phyloP scores from a whole-genome alignment of 2,329 filamentous ascomycete genomes.

The Aspergillus proliferans region DNA sequence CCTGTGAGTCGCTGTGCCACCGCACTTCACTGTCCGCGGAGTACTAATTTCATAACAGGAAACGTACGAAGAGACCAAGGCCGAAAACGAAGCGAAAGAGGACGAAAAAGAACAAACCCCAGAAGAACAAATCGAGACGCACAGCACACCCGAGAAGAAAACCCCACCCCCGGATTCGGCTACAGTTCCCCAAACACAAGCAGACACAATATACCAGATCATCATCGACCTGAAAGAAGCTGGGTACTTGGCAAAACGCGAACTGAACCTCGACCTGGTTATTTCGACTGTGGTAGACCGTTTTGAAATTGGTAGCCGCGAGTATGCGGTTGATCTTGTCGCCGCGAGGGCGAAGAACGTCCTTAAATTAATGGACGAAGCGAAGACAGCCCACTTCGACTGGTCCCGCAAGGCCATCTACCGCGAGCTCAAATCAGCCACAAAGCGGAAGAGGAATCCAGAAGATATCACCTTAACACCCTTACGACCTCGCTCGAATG shows the following conservation, averaged over 20 bases:
- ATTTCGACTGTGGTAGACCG: slow-evolving; percentile 26
- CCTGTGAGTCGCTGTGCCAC: slow-evolving; percentile 21
- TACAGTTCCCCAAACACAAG: slow-evolving; percentile 26
- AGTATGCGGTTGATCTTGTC: slow-evolving; percentile 34
- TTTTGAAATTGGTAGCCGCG: slow-evolving; percentile 27
- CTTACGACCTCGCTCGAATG: slow-evolving; percentile 21
- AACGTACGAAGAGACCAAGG: slow-evolving; percentile 26
- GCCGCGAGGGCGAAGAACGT: slow-evolving; percentile 26
- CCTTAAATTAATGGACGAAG: slow-evolving; percentile 32
- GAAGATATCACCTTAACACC: slow-evolving; percentile 28
- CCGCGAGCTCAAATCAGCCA: slow-evolving; percentile 32
- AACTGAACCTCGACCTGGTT: slow-evolving; percentile 32
- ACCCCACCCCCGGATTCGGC: slow-evolving; percentile 15
- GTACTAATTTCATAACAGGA: slow-evolving; percentile 16
- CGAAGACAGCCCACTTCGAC: slow-evolving; percentile 29
- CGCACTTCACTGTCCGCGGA: too few species aligned
- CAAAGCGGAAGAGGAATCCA: slow-evolving; percentile 18
- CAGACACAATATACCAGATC: slow-evolving; percentile 31
- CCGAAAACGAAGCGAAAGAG: slow-evolving; percentile 16
- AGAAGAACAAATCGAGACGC: slow-evolving; percentile 3
- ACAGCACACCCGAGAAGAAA: neutral
- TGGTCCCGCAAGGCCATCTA: slow-evolving; percentile 39
- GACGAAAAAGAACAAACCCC: neutral
- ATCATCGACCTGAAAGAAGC: slow-evolving; percentile 35
- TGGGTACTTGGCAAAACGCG: slow-evolving; percentile 36